Evolutionary conservation across 768 basidiomycete genomes (phyloP).

Genomic region (Leccinum incarnatum): DNA sequence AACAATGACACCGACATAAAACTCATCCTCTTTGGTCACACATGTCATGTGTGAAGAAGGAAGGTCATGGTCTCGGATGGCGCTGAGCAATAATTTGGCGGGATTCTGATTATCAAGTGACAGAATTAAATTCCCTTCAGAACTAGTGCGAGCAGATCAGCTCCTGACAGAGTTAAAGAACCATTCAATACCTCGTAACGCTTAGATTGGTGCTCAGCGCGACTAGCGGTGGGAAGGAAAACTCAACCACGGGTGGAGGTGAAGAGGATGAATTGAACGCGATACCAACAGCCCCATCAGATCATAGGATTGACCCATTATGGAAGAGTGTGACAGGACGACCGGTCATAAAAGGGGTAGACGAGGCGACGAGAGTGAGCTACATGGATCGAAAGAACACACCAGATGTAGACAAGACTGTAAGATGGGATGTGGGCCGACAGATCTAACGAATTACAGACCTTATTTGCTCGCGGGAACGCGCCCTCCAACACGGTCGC

Average conservation of each 20-base stretch:
- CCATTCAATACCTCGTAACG: constrained; percentile 49
- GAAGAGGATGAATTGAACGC: constrained; percentile 36
- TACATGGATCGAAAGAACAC: constrained; percentile 24
- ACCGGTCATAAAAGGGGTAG: constrained; percentile 80
- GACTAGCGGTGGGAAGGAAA: constrained; percentile 40
- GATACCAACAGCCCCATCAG: constrained; percentile 69
- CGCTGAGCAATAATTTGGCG: constrained; percentile 53
- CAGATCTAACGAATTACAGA: constrained; percentile 28
- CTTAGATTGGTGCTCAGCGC: constrained; percentile 44
- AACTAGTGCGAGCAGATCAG: constrained; percentile 29
- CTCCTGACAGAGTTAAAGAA: background rate
- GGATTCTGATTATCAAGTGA: constrained; percentile 57
- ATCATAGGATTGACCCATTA: constrained; percentile 47
- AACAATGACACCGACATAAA: constrained; percentile 48
- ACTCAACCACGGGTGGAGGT: constrained; percentile 12
- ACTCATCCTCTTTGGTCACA: constrained; percentile 52
- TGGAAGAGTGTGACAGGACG: constrained; percentile 67
- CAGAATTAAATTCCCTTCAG: constrained; percentile 72
- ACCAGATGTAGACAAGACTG: background rate
- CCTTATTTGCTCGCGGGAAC: constrained; percentile 50
- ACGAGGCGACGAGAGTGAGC: constrained; percentile 69
- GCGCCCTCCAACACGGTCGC: constrained; percentile 36
- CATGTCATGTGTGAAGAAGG: constrained; percentile 18
- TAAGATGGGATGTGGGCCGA: background rate
- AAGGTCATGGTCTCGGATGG: constrained; percentile 42